Percentiles rank a stretch among this genome's conserved stretches.
Evolutionary conservation across 208 protist species (phyloP).

Genomic region (Acanthamoeba rhysodes): DNA sequence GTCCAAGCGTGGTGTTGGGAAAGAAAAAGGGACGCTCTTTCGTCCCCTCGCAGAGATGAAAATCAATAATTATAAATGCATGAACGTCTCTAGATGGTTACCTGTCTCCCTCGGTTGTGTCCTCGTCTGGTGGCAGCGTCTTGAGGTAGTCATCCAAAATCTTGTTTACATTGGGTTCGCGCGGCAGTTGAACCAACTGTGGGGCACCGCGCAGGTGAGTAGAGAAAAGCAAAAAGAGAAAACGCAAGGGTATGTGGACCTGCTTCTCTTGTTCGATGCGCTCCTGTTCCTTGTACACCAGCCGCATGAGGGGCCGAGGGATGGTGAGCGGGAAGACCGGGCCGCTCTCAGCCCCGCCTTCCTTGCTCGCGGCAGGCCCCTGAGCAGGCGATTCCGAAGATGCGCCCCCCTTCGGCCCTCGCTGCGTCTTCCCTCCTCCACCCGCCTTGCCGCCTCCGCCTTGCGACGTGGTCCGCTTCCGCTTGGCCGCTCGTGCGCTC

Average conservation of each 20-base stretch:
- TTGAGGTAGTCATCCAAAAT: constrained; percentile 16
- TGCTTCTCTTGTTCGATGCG: constrained; percentile 50
- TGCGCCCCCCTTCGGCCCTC: neutral
- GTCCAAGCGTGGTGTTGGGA: neutral
- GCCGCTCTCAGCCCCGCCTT: neutral
- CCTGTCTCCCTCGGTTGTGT: neutral
- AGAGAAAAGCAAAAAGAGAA: neutral
- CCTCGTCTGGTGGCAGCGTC: neutral
- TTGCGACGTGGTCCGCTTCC: neutral
- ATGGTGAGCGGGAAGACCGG: constrained; percentile 4
- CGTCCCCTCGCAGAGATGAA: neutral
- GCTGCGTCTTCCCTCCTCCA: too few species aligned
- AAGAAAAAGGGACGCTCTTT: neutral
- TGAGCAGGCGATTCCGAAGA: neutral
- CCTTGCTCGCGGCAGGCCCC: neutral
- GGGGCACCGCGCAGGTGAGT: neutral
- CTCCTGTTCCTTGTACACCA: constrained; percentile 29
- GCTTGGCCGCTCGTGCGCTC: neutral
- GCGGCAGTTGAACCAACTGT: constrained; percentile 19
- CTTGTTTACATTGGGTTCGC: constrained; percentile 48
- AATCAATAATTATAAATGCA: too few species aligned
- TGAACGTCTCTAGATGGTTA: too few species aligned
- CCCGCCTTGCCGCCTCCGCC: too few species aligned
- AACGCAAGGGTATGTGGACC: neutral
- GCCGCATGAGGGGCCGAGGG: constrained; percentile 26